phyloP scores from a whole-genome alignment of 2,329 filamentous ascomycete genomes.

The Volutella citrinella region DNA sequence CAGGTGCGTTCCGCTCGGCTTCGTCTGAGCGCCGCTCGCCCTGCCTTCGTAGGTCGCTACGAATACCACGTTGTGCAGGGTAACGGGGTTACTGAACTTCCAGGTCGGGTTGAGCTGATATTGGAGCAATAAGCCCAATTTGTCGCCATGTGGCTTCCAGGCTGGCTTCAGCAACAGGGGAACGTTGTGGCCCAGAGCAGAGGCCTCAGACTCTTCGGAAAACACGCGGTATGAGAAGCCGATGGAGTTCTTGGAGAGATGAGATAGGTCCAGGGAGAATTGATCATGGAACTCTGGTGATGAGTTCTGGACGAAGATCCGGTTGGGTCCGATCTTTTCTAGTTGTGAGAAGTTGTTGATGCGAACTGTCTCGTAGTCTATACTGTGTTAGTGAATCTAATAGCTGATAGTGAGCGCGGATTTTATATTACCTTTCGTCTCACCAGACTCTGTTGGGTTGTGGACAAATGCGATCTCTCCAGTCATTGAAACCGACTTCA shows the following conservation, averaged over 20 bases:
- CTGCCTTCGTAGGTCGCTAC: conserved; percentile 69
- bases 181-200: conserved; percentile 52
- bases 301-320: conserved; percentile 77
- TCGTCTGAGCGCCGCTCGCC: conserved; percentile 68
- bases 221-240: conserved; percentile 94
- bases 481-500: conserved; percentile 70
- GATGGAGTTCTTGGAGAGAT: conserved; percentile 70
- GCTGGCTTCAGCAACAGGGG: conserved; percentile 71
- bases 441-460: conserved; percentile 52
- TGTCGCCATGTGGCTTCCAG: conserved; percentile 82
- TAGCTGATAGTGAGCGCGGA: too few species aligned
- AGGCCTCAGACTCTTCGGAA: conserved; percentile 54
- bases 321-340: conserved; percentile 91
- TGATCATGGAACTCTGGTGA: conserved; percentile 67
- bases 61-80: conserved; percentile 69
- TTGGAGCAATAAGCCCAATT: conserved; percentile 80
- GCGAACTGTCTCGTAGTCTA: conserved; percentile 65
- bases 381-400: conserved; percentile 3
- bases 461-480: conserved; percentile 90
- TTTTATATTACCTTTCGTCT: conserved; percentile 45
- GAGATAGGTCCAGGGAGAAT: conserved; percentile 72
- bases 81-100: conserved; percentile 39
- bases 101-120: conserved; percentile 79
- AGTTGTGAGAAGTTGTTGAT: conserved; percentile 86
- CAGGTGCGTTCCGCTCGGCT: conserved; percentile 74